Percentiles rank a stretch among this genome's conserved stretches.
phyloP scores from a whole-genome alignment of 2,329 filamentous ascomycete species.

The Coniochaeta sp. region DNA sequence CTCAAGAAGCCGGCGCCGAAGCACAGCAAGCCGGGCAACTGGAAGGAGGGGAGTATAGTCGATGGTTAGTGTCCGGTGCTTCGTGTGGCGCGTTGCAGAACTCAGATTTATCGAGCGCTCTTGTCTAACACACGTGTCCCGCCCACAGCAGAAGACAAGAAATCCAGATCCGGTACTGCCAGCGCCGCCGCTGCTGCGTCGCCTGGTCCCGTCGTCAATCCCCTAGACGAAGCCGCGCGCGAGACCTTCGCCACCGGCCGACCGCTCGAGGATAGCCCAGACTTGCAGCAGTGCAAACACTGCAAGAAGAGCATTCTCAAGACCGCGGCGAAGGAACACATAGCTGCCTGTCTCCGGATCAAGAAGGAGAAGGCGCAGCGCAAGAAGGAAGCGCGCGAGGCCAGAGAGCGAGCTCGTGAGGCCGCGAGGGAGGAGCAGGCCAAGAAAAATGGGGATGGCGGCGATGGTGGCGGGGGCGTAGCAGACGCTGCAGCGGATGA shows the following conservation, averaged over 20 bases:
- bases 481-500: constrained; percentile 32
- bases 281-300: constrained; percentile 82
- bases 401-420: constrained; percentile 57
- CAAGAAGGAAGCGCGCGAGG: constrained; percentile 69
- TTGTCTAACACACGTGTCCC: not conserved
- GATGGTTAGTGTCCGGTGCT: constrained; percentile 41
- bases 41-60: constrained; percentile 58
- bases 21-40: constrained; percentile 60
- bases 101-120: not conserved
- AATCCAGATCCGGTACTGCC: constrained; percentile 26
- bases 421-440: constrained; percentile 50
- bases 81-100: not conserved
- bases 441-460: constrained; percentile 35
- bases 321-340: constrained; percentile 68
- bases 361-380: constrained; percentile 76
- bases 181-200: constrained; percentile 33
- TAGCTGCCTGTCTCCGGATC: constrained; percentile 73
- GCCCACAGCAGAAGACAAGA: constrained; percentile 43
- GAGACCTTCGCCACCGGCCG: constrained; percentile 76
- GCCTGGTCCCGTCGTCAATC: constrained; percentile 52
- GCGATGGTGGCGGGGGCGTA: constrained; percentile 34
- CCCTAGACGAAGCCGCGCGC: constrained; percentile 67
- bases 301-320: constrained; percentile 85
- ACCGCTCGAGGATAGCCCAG: constrained; percentile 71
- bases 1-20: constrained; percentile 57